Evolutionary conservation across 345 rosid species (phyloP), one percentile per base, ranked within the genome.

Genomic region (Adansonia digitata): DNA sequence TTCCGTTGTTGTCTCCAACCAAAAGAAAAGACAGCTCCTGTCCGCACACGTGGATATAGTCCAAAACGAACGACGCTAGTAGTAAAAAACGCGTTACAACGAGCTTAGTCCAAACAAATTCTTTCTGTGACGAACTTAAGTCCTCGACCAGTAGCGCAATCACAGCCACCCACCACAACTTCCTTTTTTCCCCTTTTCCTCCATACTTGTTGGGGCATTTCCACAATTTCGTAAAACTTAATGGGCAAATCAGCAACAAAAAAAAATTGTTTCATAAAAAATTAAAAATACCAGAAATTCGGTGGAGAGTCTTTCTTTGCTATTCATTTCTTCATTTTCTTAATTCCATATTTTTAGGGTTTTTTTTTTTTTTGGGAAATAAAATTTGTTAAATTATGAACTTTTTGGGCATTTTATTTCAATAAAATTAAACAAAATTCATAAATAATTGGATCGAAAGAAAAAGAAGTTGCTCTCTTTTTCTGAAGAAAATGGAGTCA

Each of bases 401-500:
- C 39, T 27, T 27, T 46, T 46, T 24, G 8, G 11, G 15, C 3
- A 5, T 18, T 66, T 57, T 1, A 7, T 43, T 49, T 56, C 14
- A 71, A 17, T n/a, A 43, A 59, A 63, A 31, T 79, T 64, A 53
- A 35, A 2, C 24, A 59, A 24, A 10, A 20, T 24, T 26, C 20
- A 26, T 8, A 15, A 45, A 27, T 69, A 27, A 3, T 42, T 69
- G 20, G 72, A 48, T 69, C 17, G 10, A 48, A 26, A 67, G 49
- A 48, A 10, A 22, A 67, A 29, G 20, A 74, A 46, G 29, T 34
- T 51, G 69, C 18, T 46, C 48, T 51, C 12, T 20, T n/a, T 27
- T 62, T 63, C 20, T 37, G 8, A 6, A 7, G 13, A 24, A 9
- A 24, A 81, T 84, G 86, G 86, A 85, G 72, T 84, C 85, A 53